These are phyloP conservation scores for Pseudogymnoascus sp. DNA, from an alignment of 2,329 filamentous ascomycete species.

Conservation along the genomic window DNA sequence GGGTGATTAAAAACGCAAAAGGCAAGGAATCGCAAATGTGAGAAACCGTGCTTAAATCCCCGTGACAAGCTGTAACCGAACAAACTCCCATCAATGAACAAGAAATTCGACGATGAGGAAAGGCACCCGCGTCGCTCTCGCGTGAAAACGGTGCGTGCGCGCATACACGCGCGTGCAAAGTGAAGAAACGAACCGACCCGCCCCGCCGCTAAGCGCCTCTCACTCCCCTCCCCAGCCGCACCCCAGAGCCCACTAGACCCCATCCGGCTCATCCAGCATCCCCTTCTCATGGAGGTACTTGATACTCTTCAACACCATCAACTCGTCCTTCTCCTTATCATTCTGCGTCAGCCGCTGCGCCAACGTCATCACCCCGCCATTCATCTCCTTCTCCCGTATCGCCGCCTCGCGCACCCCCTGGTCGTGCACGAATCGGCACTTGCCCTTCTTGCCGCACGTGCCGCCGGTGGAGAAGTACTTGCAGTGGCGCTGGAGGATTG, in stretches of 20 bases:
- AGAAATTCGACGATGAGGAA: background rate
- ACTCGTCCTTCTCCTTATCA: constrained; percentile 62
- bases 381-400: constrained; percentile 55
- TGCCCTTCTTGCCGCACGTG: constrained; percentile 65
- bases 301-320: constrained; percentile 58
- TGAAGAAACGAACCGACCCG: no score
- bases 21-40: background rate
- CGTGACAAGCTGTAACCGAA: background rate
- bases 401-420: constrained; percentile 55
- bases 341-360: constrained; percentile 59
- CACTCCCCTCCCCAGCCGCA: no score
- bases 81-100: background rate
- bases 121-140: background rate
- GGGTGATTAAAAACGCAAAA: background rate
- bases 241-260: background rate
- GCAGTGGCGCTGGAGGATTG: constrained; percentile 59
- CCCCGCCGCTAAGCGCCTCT: no score
- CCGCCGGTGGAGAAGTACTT: constrained; percentile 65
- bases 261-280: constrained; percentile 26
- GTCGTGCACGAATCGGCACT: constrained; percentile 67
- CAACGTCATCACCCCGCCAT: constrained; percentile 59
- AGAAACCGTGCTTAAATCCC: background rate
- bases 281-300: constrained; percentile 52
- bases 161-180: no score
- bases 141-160: no score